Conservation (phyloP, 176 grass and related monocot genomes). For the Neostapfia colusana region DNA sequence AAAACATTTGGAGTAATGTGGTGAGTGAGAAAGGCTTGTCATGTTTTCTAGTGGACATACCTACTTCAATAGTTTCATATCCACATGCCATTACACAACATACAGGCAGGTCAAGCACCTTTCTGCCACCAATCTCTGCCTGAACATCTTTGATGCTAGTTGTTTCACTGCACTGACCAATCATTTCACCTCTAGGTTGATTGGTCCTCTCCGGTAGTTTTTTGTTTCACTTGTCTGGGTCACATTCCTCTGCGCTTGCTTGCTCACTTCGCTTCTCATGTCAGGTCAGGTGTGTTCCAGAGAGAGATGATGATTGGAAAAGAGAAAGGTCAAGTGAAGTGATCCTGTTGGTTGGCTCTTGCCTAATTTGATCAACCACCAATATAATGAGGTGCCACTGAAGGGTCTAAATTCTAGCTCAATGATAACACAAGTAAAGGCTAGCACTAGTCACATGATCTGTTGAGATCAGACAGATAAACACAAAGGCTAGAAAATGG, state of each 20-base stretch:
- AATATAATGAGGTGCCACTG: slow-evolving; percentile 30
- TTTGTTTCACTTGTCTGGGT: slow-evolving; percentile 16
- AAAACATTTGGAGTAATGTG: background rate
- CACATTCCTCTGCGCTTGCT: slow-evolving; percentile 1
- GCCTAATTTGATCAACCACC: slow-evolving; percentile 21
- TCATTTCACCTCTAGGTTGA: background rate
- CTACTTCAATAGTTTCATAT: background rate
- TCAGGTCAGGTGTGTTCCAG: slow-evolving; percentile 17
- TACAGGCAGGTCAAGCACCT: background rate
- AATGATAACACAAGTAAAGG: slow-evolving; percentile 5
- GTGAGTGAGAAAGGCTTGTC: background rate
- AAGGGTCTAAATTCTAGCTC: background rate
- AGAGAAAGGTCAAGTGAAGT: background rate
- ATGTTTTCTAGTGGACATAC: slow-evolving; percentile 13
- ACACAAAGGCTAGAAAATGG: background rate
- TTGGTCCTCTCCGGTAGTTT: background rate
- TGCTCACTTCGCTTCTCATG: slow-evolving; percentile 3
- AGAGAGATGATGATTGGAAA: background rate
- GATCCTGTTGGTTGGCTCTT: slow-evolving; percentile 5
- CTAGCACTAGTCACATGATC: slow-evolving; percentile 5
- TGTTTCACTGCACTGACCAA: slow-evolving; percentile 19
- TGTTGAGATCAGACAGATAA: background rate
- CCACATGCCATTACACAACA: background rate
- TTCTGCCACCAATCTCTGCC: background rate
- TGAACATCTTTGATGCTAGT: slow-evolving; percentile 20